Conservation (phyloP, 202 grass and related monocot genomes). For the Carex sylvatica region DNA sequence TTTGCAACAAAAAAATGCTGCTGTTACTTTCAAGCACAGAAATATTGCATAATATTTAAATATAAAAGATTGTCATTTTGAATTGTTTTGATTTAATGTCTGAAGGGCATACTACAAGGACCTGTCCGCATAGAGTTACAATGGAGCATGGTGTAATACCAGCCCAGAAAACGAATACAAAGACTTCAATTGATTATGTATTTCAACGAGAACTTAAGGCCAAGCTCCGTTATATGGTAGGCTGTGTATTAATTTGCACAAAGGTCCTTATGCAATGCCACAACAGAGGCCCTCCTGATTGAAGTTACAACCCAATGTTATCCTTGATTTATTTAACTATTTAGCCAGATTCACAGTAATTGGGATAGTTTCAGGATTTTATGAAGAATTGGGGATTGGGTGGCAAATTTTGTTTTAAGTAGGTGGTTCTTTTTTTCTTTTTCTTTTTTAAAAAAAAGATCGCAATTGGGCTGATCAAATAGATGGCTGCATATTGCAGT, state of each 20-base stretch:
- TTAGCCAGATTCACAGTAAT: not conserved
- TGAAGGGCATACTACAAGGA: constrained; percentile 87
- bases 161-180: constrained; percentile 52
- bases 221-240: constrained; percentile 64
- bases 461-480: not conserved
- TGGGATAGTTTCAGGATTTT: not conserved
- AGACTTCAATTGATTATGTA: constrained; percentile 69
- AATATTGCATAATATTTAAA: not conserved
- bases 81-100: constrained; percentile 4
- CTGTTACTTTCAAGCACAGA: not conserved
- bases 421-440: not conserved
- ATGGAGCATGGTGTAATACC: constrained; percentile 92
- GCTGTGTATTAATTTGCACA: not conserved
- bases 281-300: not conserved
- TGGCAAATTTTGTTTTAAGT: not conserved
- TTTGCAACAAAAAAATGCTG: not conserved
- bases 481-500: not conserved
- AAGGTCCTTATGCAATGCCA: not conserved
- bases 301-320: too few species aligned
- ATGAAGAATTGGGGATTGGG: not conserved
- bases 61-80: not conserved
- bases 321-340: not conserved
- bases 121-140: constrained; percentile 74
- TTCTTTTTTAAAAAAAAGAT: not conserved
- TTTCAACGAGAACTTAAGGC: constrained; percentile 82